phyloP scores from a whole-genome alignment of 371 early-diverging fungal genomes.

The Haplosporangium sp. region DNA sequence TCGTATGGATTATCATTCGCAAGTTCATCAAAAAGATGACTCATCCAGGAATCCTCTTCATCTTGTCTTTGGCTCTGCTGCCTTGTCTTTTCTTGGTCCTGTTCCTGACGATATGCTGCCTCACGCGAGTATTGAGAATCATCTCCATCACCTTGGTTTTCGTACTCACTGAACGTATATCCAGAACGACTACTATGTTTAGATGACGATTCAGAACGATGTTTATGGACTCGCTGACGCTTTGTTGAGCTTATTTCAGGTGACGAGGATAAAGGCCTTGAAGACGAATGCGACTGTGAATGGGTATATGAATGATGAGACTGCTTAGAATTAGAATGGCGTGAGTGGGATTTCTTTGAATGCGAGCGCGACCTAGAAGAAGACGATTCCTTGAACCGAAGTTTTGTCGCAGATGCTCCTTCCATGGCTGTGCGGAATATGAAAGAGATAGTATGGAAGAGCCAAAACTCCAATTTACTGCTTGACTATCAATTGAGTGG shows the following conservation, averaged over 20 bases:
- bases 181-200: background rate
- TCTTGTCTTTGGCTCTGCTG: background rate
- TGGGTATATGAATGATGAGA: constrained; percentile 57
- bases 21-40: constrained; percentile 31
- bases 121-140: constrained; percentile 2
- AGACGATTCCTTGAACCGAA: constrained; percentile 94
- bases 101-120: background rate
- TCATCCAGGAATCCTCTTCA: constrained; percentile 18
- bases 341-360: constrained; percentile 89
- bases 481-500: too few species aligned
- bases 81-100: background rate
- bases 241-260: background rate
- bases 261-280: constrained; percentile 11
- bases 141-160: constrained; percentile 5
- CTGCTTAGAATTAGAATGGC: too few species aligned
- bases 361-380: constrained; percentile 74
- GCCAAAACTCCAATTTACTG: background rate
- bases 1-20: constrained; percentile 29
- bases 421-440: constrained; percentile 65
- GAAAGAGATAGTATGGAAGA: background rate
- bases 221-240: background rate
- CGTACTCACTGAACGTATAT: background rate
- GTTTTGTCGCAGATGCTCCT: constrained; percentile 96
- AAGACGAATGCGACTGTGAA: constrained; percentile 9
- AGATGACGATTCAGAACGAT: background rate